Conservation (phyloP, 176 grass and related monocot genomes). For the Carex myosuroides region DNA sequence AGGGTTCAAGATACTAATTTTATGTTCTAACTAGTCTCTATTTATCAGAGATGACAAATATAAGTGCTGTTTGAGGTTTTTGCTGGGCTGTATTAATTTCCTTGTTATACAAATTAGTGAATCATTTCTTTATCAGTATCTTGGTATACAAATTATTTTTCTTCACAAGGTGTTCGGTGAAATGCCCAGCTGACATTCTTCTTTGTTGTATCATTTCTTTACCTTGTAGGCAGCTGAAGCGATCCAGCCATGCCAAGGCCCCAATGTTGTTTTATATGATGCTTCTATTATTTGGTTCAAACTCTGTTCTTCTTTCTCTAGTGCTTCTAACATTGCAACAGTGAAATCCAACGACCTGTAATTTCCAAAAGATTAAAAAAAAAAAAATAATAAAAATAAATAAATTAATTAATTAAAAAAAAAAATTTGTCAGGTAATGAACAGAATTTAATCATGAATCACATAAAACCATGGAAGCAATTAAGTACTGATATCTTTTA, state of each 20-base stretch:
- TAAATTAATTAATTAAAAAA: too few species aligned
- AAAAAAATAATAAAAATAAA: too few species aligned
- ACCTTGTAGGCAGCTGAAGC: slow-evolving; percentile 90
- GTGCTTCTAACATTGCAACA: slow-evolving; percentile 39
- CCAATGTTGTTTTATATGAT: slow-evolving; percentile 41
- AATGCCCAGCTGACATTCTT: not conserved
- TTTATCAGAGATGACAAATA: not conserved
- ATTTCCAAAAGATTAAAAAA: not conserved
- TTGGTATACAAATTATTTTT: not conserved
- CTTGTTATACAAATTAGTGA: not conserved
- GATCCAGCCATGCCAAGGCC: slow-evolving; percentile 93
- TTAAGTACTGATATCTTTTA: not conserved
- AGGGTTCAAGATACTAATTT: not conserved
- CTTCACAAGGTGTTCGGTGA: not conserved
- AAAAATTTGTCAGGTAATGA: not conserved
- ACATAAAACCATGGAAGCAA: not conserved
- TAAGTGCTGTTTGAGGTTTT: not conserved
- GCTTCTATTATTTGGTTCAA: slow-evolving; percentile 52
- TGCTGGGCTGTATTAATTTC: not conserved
- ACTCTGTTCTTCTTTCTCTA: slow-evolving; percentile 43
- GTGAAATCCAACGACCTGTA: slow-evolving; percentile 87
- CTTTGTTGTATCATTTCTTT: not conserved
- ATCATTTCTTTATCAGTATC: not conserved
- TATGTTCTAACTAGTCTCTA: not conserved
- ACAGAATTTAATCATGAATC: not conserved